phyloP scores from a whole-genome alignment of 306 rosid genomes.

The Argentina anserina region DNA sequence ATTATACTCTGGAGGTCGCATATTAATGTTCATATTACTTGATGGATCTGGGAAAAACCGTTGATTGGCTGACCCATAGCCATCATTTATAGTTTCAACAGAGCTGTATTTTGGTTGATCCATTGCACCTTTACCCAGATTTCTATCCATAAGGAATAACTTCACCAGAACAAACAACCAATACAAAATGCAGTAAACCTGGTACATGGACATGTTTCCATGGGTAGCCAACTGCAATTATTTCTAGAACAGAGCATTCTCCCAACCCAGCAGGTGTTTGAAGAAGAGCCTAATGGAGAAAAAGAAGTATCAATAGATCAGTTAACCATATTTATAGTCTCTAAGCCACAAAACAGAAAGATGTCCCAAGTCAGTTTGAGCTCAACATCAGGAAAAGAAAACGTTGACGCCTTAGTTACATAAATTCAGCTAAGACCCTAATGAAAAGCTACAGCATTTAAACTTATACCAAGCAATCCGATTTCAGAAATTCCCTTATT shows the following conservation, averaged over 20 bases:
- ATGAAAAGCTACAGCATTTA: neutral
- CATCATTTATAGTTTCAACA: constrained; percentile 55
- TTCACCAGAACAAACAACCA: constrained; percentile 21
- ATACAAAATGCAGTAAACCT: constrained; percentile 9
- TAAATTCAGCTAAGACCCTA: neutral
- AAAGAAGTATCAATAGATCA: neutral
- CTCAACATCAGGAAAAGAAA: neutral
- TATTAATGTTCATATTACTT: constrained; percentile 40
- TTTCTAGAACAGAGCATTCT: constrained; percentile 18
- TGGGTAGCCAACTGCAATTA: constrained; percentile 6
- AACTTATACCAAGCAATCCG: neutral
- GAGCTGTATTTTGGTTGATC: constrained; percentile 41
- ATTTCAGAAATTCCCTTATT: neutral
- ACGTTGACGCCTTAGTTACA: neutral
- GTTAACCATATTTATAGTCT: neutral
- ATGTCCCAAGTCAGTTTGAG: neutral
- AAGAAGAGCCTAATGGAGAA: constrained; percentile 6
- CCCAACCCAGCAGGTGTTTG: constrained; percentile 22
- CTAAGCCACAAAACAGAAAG: neutral
- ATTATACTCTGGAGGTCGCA: constrained; percentile 55
- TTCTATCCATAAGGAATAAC: constrained; percentile 23
- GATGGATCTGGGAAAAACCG: constrained; percentile 44
- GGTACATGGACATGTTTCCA: constrained; percentile 16
- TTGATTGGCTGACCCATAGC: constrained; percentile 44
- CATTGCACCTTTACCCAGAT: constrained; percentile 24